These are phyloP conservation scores for Hypoxylon sp. DNA, from an alignment of 2,329 filamentous ascomycete genomes.

Conservation along the genomic window DNA sequence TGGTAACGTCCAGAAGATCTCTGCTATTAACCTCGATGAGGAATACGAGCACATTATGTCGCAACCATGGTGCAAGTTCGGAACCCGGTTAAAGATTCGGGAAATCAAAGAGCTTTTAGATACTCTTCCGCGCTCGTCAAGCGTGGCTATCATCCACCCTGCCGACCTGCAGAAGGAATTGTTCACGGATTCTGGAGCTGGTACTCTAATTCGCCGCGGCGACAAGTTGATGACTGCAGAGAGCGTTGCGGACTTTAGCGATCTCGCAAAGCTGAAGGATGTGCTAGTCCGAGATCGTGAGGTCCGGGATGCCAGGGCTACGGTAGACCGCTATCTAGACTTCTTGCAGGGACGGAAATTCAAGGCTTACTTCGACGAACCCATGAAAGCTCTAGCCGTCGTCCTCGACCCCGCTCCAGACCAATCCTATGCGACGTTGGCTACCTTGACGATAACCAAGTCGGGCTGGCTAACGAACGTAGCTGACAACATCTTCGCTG, in stretches of 20 bases:
- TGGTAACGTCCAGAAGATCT: constrained; percentile 94
- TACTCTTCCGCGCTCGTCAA: constrained; percentile 89
- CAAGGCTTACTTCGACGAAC: constrained; percentile 94
- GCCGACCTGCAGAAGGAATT: constrained; percentile 96
- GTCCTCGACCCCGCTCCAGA: constrained; percentile 81
- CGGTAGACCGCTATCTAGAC: constrained; percentile 88
- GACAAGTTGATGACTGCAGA: constrained; percentile 86
- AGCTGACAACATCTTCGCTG: constrained; percentile 93
- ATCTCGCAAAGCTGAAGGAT: constrained; percentile 82
- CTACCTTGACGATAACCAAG: constrained; percentile 94
- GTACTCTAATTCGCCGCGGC: constrained; percentile 91
- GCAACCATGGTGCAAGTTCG: constrained; percentile 95
- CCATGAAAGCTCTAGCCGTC: constrained; percentile 92
- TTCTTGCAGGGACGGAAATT: constrained; percentile 83
- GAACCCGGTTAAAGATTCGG: constrained; percentile 95
- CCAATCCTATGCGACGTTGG: constrained; percentile 82
- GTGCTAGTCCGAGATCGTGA: constrained; percentile 86
- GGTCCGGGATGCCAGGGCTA: constrained; percentile 83
- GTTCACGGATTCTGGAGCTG: constrained; percentile 95
- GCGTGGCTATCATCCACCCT: constrained; percentile 97
- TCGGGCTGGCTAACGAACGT: constrained; percentile 95
- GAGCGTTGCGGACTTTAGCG: constrained; percentile 80
- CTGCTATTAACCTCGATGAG: constrained; percentile 96
- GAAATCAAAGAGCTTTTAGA: constrained; percentile 96
- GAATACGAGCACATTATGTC: constrained; percentile 94